phyloP scores from a whole-genome alignment of 2,329 filamentous ascomycete genomes.

The Exophiala bonariae region DNA sequence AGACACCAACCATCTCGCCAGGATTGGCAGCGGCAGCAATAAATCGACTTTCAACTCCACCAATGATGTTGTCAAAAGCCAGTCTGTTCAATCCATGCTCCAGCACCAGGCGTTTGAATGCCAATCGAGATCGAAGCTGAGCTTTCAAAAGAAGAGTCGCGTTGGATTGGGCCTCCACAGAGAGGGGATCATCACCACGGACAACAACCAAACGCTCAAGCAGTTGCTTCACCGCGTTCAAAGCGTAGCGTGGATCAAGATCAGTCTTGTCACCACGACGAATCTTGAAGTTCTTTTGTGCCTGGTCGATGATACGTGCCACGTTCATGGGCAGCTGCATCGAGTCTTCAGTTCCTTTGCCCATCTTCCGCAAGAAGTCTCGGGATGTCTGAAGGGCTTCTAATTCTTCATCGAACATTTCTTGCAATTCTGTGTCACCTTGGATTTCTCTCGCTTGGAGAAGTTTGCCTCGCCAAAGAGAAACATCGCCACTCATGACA shows the following conservation, averaged over 20 bases:
- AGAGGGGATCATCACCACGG: conserved; percentile 79
- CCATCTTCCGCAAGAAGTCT: conserved; percentile 69
- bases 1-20: conserved; percentile 97
- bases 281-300: conserved; percentile 87
- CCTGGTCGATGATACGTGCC: conserved; percentile 83
- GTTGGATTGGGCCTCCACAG: conserved; percentile 80
- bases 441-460: conserved; percentile 85
- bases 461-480: conserved; percentile 68
- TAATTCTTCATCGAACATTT: conserved; percentile 84
- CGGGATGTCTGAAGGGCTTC: conserved; percentile 76
- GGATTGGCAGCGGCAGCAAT: conserved; percentile 81
- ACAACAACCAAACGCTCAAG: conserved; percentile 80
- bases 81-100: conserved; percentile 84
- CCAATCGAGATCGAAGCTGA: conserved; percentile 80
- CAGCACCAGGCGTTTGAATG: conserved; percentile 89
- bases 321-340: conserved; percentile 94
- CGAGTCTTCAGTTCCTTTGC: conserved; percentile 53
- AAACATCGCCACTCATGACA: conserved; percentile 69
- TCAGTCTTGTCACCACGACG: conserved; percentile 84
- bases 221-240: conserved; percentile 73
- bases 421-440: conserved; percentile 84
- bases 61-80: conserved; percentile 88
- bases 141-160: conserved; percentile 92
- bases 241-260: conserved; percentile 81
- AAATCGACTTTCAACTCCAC: conserved; percentile 87